Evolutionary conservation across 768 basidiomycete genomes (phyloP), one percentile per base, ranked within the genome.

Genomic region (Panaeolus cyanescens): DNA sequence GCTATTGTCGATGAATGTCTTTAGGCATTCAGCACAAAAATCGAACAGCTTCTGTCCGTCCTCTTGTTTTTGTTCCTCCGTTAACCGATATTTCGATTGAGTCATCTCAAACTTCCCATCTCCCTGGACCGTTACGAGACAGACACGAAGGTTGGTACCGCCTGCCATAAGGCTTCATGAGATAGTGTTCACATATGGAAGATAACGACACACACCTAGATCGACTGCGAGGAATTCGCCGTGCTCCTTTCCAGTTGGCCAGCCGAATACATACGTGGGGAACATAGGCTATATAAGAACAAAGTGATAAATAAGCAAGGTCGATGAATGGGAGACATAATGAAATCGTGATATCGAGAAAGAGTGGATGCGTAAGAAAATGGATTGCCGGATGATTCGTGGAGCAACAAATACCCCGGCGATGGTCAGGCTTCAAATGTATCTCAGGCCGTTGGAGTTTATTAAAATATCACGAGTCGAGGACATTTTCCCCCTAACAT

Each of bases 141-240:
- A 99, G 42, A 98, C 97, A 42, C 97, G 95, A n/a, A 99, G 84
- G 71, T 99, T 99, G 22, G 96, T 99, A 32, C 96, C 96, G 56
- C 93, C 92, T 93, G 61, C 9, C 19, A 34, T 28, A 39, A 28
- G 19, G 62, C 34, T 10, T 33, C 45, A 31, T 39, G 42, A 62
- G 40, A 60, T 55, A 58, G 54, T 54, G 17, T 33, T 60, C 30
- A 61, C 34, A 20, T 54, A 13, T 9, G 20, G 37, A 5, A 59
- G 37, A 28, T 30, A 62, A 33, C 31, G 13, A 37, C 36, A 78
- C 87, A 69, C 67, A 91, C 92, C 92, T 33, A 95, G 88, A 74
- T 95, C 92, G 32, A 99, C 78, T 7, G 97, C 95, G 34, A 99
- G 87, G 74, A 82, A 97, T 58, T 95, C 90, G 10, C 97, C 96